Evolutionary conservation across 2,329 filamentous ascomycete genomes (phyloP), one percentile per base, ranked within the genome.

Genomic region (Calonectria naviculata): DNA sequence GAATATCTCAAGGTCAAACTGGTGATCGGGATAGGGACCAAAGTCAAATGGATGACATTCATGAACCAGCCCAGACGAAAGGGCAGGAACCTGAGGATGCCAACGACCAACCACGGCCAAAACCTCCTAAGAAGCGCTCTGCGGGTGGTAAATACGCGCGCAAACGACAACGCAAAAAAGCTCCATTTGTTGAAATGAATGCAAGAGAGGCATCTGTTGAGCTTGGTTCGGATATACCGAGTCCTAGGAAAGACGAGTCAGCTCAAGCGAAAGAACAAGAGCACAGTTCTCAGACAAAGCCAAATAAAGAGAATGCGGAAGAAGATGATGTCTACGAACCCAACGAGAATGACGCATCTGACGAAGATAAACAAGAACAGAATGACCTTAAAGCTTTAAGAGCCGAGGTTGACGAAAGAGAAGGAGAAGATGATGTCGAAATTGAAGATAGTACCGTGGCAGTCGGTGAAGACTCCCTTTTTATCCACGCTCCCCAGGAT

Each of bases 401-500:
- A 56, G 21, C 21, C 3, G 12, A 7, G 13, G 19, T 10, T 8
- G 52, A 17, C 5, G n/a, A 62, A 31, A 34, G 24, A 5, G 42
- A 70, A 6, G 41, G 61, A 12, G 60, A 47, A 21, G 42, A 66
- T 15, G 56, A 54, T 13, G 12, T 49, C 12, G 21, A 64, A 15
- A 38, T 31, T 1, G 67, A 65, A 38, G 19, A 56, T 47, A 70
- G 38, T n/a, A 60, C 24, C 10, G 54, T 52, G 49, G 9, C 58
- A 21, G 5, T 34, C 10, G 38, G 17, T 4, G 69, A 78, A 26
- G 75, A 78, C 41, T 77, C 77, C 13, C 54, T 79, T 26, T n/a
- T 75, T 10, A 54, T 79, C 38, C 68, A 69, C 12, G 28, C 69
- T 12, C 74, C 73, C n/a, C 26, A 65, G 1, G 62, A 72, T 26